Evolutionary conservation across 2,329 filamentous ascomycete species (phyloP).

Genomic region (Penicillium sp.): DNA sequence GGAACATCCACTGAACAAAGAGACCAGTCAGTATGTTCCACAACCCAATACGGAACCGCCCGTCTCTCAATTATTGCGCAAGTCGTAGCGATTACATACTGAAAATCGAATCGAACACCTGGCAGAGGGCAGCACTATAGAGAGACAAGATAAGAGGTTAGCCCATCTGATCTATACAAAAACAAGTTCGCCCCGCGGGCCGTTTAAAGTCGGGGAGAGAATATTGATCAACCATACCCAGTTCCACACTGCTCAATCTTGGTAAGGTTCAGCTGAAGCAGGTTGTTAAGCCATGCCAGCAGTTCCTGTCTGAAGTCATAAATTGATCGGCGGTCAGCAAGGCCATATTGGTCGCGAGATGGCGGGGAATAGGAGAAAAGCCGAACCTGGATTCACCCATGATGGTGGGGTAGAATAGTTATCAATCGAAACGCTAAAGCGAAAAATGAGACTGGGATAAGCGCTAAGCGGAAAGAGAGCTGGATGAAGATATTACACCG

Average conservation of each 20-base stretch:
- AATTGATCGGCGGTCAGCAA: conserved; percentile 12
- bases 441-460: conserved; percentile 4
- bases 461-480: conserved; percentile 5
- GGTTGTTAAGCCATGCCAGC: conserved; percentile 93
- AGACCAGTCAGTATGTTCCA: conserved; percentile 13
- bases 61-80: background rate
- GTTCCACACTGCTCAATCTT: conserved; percentile 99
- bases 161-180: conserved; percentile 1
- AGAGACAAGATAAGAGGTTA: conserved; percentile 3
- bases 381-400: conserved; percentile 66
- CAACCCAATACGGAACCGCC: conserved; percentile 1
- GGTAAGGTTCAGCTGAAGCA: conserved; percentile 95
- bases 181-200: background rate
- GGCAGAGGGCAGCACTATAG: conserved; percentile 84
- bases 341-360: conserved; percentile 12
- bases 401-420: conserved; percentile 48
- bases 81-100: conserved; percentile 48
- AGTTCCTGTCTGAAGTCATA: conserved; percentile 76
- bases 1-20: conserved; percentile 69
- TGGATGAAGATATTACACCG: conserved; percentile 2
- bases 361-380: conserved; percentile 19
- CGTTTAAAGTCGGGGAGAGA: conserved; percentile 7
- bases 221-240: conserved; percentile 63
- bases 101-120: conserved; percentile 98
- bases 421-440: conserved; percentile 6